A percentile compares a stretch with the other conserved stretches of the same genome.
Conservation (phyloP, 352 stramenopile species). For the Phytophthora capsici region DNA sequence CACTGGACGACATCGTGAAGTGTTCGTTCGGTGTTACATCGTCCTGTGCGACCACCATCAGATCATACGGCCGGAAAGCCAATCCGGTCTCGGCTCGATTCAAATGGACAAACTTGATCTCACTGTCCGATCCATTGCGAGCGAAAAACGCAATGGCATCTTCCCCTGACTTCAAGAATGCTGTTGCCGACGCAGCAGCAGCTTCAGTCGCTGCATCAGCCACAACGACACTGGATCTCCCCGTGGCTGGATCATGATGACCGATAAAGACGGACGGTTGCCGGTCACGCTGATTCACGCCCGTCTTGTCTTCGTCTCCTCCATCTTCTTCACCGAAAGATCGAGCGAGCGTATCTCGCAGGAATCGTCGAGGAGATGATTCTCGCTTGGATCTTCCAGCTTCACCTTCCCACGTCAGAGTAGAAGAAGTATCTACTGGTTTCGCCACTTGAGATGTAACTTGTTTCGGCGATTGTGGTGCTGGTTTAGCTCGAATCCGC, state of each 20-base stretch:
- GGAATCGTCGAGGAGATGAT: slow-evolving; percentile 67
- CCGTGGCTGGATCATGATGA: slow-evolving; percentile 54
- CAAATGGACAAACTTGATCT: slow-evolving; percentile 96
- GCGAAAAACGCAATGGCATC: slow-evolving; percentile 96
- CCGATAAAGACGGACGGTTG: slow-evolving; percentile 52
- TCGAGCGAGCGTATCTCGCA: slow-evolving; percentile 55
- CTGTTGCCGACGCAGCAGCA: slow-evolving; percentile 56
- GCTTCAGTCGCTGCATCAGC: slow-evolving; percentile 57
- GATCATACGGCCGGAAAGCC: slow-evolving; percentile 92
- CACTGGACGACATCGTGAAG: slow-evolving; percentile 92
- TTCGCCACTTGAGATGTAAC: slow-evolving; percentile 12
- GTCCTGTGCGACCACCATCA: slow-evolving; percentile 85
- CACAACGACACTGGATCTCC: slow-evolving; percentile 37
- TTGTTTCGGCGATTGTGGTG: slow-evolving; percentile 22
- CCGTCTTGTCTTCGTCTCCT: slow-evolving; percentile 26
- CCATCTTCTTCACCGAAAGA: slow-evolving; percentile 30
- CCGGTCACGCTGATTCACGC: slow-evolving; percentile 35
- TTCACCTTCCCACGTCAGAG: slow-evolving; percentile 18
- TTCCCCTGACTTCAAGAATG: slow-evolving; percentile 81
- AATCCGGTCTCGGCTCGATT: slow-evolving; percentile 78
- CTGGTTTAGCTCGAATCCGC: slow-evolving; percentile 19
- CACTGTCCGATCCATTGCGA: slow-evolving; percentile 88
- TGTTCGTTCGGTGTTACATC: slow-evolving; percentile 85
- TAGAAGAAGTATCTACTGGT: slow-evolving; percentile 6
- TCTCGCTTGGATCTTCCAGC: slow-evolving; percentile 53